These are phyloP conservation scores for Entomortierella parvispora DNA, from an alignment of 192 early-diverging fungal species.

Conservation along the genomic window DNA sequence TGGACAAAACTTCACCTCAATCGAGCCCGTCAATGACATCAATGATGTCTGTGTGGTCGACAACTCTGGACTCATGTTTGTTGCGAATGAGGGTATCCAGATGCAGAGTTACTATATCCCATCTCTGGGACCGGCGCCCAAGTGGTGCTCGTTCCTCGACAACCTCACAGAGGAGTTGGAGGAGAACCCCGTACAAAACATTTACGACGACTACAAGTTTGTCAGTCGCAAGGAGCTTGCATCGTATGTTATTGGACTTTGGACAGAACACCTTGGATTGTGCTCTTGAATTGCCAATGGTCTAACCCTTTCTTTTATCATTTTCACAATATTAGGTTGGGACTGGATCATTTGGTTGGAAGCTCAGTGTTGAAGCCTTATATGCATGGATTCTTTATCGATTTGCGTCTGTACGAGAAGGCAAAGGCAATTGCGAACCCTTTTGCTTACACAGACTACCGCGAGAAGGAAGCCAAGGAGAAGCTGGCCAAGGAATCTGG, in stretches of 20 bases:
- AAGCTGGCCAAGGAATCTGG: constrained; percentile 85
- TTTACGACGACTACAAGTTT: constrained; percentile 99
- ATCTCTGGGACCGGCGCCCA: constrained; percentile 89
- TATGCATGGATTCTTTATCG: constrained; percentile 99
- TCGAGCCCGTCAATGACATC: constrained; percentile 92
- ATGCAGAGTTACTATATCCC: constrained; percentile 96
- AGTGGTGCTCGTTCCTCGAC: constrained; percentile 94
- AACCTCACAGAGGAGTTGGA: constrained; percentile 95
- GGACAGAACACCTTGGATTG: not conserved
- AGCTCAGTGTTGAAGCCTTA: constrained; percentile 94
- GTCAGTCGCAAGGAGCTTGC: constrained; percentile 90
- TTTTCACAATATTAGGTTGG: constrained; percentile 69
- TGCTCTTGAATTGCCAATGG: not conserved
- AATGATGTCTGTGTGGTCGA: constrained; percentile 91
- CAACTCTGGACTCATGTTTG: constrained; percentile 86
- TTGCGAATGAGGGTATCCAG: constrained; percentile 92
- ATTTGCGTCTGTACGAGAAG: constrained; percentile 94
- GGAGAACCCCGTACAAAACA: constrained; percentile 83
- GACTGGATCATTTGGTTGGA: constrained; percentile 92
- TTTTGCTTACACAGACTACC: constrained; percentile 95
- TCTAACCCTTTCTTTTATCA: not conserved
- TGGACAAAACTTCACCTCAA: constrained; percentile 88
- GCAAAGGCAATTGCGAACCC: constrained; percentile 96
- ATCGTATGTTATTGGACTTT: too few relatives aligned
- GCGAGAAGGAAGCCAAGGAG: constrained; percentile 79